Evolutionary conservation across 73 alveolate genomes (phyloP).

Genomic region (Tetrahymena elliotti): DNA sequence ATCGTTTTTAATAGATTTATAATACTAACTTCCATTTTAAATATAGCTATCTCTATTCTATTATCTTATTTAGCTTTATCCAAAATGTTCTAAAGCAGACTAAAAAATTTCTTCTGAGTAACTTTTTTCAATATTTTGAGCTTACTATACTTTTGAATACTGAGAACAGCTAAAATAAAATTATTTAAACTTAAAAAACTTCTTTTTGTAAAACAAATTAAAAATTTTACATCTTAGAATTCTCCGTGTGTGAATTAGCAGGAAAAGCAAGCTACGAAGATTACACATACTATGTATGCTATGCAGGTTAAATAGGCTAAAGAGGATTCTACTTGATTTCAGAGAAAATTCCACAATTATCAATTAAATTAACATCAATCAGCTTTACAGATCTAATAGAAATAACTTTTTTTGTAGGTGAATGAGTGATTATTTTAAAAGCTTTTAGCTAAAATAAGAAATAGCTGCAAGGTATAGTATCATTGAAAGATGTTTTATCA

Average conservation of each 20-base stretch:
- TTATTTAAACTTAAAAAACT: too few relatives aligned
- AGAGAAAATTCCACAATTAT: background rate
- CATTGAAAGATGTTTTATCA: background rate
- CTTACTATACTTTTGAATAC: too few relatives aligned
- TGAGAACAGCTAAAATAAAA: background rate
- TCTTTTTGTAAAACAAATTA: too few relatives aligned
- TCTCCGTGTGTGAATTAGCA: background rate
- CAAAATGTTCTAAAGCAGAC: background rate
- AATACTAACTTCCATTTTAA: background rate
- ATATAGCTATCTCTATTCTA: background rate
- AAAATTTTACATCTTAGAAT: background rate
- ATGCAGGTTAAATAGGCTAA: background rate
- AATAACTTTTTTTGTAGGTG: background rate
- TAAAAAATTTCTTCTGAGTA: background rate
- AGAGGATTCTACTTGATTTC: background rate
- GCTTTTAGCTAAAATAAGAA: background rate
- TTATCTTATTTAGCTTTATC: background rate
- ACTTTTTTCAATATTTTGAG: background rate
- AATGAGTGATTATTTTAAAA: background rate
- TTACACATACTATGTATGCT: too few relatives aligned
- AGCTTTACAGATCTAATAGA: background rate
- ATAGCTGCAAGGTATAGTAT: background rate
- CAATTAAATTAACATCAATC: background rate
- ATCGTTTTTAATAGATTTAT: background rate
- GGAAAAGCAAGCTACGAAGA: too few relatives aligned